Evolutionary conservation across 495 filamentous ascomycete genomes (phyloP), one percentile per base, ranked within the genome.

Genomic region (Xylaria acuta): DNA sequence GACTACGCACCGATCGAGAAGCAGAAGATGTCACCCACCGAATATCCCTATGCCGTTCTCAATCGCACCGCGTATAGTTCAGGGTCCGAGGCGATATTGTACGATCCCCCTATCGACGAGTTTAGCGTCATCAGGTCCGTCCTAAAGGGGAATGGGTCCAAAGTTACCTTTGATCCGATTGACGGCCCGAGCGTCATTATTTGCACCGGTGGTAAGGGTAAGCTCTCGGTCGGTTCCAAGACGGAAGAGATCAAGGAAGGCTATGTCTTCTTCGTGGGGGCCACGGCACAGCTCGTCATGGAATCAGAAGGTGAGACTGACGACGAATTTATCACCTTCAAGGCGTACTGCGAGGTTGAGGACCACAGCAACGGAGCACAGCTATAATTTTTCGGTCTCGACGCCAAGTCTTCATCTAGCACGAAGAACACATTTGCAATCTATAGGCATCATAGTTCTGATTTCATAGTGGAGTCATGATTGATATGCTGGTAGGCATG

Each of bases 61-160:
- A 96, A 97, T 76, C 88, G 88, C 5, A 77, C 88, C 0, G 94
- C 92, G 0, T 97, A 97, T 81, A 89, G 89, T 36, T 92, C 91
- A 14, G 90, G 83, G 5, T 95, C 92, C 6, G 84, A 86, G 8
- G 86, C 86, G 11, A 81, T 88, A 11, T 87, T 98, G 30, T 99
- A 98, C 76, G 93, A 99, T 71, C 96, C 96, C 5, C 97, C 97
- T 0, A 98, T 98, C 71, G 94, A 98, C 45, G 97, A 99, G 80
- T 99, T 98, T 82, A 91, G 90, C 67, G 97, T 99, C 25, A 89
- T 98, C 41, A 92, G 92, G 80, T 91, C 93, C 9, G 88, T 92
- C 22, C 83, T 98, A 43, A 89, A 89, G 60, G 87, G 87, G 27
- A 83, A 86, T 7, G 91, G 90, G 2, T 90, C 92, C 20, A 97